Evolutionary conservation across 179 eudicot species (phyloP).

Genomic region (Beta macrorhiza): DNA sequence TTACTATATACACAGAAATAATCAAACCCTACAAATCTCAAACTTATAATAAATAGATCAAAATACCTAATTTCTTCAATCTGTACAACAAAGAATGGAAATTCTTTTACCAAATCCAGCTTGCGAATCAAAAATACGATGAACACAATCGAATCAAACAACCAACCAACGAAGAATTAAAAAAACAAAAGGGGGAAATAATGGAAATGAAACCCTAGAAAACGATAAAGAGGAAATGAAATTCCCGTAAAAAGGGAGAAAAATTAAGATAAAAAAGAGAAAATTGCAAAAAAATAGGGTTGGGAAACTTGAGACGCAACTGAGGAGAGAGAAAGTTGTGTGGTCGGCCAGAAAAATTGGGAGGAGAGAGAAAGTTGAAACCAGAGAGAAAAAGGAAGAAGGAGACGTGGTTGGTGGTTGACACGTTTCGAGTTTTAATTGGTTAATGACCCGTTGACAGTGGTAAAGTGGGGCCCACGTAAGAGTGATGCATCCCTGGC

Average conservation of each 20-base stretch:
- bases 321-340: background rate
- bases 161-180: background rate
- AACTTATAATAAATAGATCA: constrained; percentile 13
- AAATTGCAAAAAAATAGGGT: background rate
- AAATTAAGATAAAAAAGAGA: background rate
- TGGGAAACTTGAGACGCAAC: constrained; percentile 18
- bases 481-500: constrained; percentile 6
- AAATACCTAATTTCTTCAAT: constrained; percentile 11
- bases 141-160: background rate
- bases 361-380: background rate
- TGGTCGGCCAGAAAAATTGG: background rate
- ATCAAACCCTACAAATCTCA: constrained; percentile 11
- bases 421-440: constrained; percentile 11
- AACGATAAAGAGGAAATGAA: background rate
- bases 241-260: background rate
- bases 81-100: background rate
- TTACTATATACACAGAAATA: background rate
- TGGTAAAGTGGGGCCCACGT: constrained; percentile 19
- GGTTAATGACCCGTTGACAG: constrained; percentile 22
- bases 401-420: background rate
- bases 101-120: background rate
- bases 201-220: constrained; percentile 31
- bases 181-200: background rate
- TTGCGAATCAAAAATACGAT: background rate
- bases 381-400: background rate